Evolutionary conservation across 1,139 yeast species (phyloP), one percentile per base, ranked within the genome.

Genomic region (Saccharomycopsis hybrid): DNA sequence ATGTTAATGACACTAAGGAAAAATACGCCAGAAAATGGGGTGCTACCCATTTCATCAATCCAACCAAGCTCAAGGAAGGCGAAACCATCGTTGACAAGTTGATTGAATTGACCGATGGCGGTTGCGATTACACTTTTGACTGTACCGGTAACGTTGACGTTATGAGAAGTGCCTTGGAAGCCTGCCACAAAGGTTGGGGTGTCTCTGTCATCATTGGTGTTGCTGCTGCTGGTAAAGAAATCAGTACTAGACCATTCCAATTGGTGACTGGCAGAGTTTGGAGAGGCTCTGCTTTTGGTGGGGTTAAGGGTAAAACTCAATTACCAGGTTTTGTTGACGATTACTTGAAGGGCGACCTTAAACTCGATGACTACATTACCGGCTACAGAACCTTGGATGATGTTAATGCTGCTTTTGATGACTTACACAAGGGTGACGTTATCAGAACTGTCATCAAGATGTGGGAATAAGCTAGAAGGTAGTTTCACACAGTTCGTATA

Each of bases 121-220:
- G 98, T 47, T 78, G 90, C 58, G 98, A 92, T 64, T 88, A 68
- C 72, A 90, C 97, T 39, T 92, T 92, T 65, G 98, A 94, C 72
- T 90, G 97, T 76, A 92, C 98, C 50, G 98, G 98, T 72, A 94
- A 92, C 65, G 92, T 84, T 55, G 69, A 78, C 44, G 98, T 92
- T 49, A 92, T 92, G 98, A 82, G 97, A 72, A 74, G 80, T 63
- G 98, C 98, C 25, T 77, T 92, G 59, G 97, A 92, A 73, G 88
- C 96, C 37, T 88, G 96, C 67, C 97, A 92, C 75, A 90, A 90
- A 73, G 98, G 98, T 58, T 94, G 98, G 97, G 98, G 98, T 69
- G 80, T 83, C 62, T 88, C 96, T 29, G 76, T 92, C 61, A 75
- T 92, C 62, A 92, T 92, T 65, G 98, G 98, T 65, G 98, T 94